These are phyloP conservation scores for Ceratocystis alfenasii DNA, from an alignment of 2,329 filamentous ascomycete species.

Conservation along the genomic window DNA sequence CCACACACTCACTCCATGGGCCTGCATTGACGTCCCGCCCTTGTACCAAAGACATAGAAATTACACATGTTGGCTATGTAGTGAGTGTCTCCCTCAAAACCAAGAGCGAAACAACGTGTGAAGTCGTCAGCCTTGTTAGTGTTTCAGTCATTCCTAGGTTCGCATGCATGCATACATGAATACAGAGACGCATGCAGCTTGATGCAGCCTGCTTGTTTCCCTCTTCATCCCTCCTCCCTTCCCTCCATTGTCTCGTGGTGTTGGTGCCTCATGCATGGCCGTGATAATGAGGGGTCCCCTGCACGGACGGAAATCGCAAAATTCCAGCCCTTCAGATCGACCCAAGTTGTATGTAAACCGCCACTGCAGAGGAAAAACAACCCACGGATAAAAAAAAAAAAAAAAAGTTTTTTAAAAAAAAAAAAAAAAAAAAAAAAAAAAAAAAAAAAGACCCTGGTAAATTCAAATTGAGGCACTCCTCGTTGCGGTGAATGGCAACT, in stretches of 20 bases:
- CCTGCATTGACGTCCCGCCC: too few relatives aligned
- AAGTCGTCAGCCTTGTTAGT: too few relatives aligned
- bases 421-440: background rate
- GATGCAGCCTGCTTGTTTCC: background rate
- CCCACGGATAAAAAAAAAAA: background rate
- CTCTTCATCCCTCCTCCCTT: background rate
- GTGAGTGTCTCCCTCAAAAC: too few relatives aligned
- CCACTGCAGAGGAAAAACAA: too few relatives aligned
- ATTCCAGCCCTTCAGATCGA: background rate
- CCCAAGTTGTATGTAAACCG: too few relatives aligned
- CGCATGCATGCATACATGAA: too few relatives aligned
- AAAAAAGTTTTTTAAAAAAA: background rate
- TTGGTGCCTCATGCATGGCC: background rate
- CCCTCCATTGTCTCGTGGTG: background rate
- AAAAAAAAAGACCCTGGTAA: slow-evolving; percentile 1
- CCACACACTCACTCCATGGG: too few relatives aligned
- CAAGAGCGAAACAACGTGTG: too few relatives aligned
- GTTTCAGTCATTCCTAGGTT: too few relatives aligned
- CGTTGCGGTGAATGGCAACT: slow-evolving; percentile 5
- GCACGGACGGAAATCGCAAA: background rate
- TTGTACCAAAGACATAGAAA: too few relatives aligned
- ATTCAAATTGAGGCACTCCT: slow-evolving; percentile 7
- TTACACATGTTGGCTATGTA: too few relatives aligned
- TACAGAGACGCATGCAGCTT: too few relatives aligned
- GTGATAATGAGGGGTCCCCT: background rate